Percentiles rank a stretch among this genome's conserved stretches.
phyloP scores from a whole-genome alignment of 148 eudicot genomes.

The Rheum nobile region DNA sequence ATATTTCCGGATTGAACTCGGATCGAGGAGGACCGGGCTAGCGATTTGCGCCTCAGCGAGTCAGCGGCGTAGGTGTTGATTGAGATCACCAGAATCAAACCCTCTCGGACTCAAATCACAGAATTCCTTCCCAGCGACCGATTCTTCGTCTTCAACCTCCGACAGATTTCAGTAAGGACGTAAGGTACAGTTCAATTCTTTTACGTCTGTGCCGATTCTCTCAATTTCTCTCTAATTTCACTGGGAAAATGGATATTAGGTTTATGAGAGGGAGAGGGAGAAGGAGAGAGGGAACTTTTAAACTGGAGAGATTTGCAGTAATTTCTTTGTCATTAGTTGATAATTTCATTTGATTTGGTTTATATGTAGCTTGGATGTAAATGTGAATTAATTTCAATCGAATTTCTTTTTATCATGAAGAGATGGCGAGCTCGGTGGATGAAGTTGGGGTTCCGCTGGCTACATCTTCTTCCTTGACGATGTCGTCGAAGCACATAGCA shows the following conservation, averaged over 20 bases:
- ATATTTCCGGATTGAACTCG: background rate
- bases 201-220: background rate
- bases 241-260: background rate
- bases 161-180: background rate
- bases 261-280: background rate
- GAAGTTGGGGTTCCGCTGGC: constrained; percentile 44
- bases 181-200: background rate
- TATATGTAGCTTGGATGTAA: background rate
- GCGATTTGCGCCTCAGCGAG: background rate
- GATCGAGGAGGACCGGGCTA: background rate
- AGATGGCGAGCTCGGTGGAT: constrained; percentile 33
- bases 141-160: constrained; percentile 3
- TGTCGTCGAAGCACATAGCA: constrained; percentile 49
- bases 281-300: no score
- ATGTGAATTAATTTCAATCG: background rate
- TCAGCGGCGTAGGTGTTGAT: background rate
- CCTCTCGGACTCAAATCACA: constrained; percentile 1
- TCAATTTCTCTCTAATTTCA: background rate
- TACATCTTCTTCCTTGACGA: constrained; percentile 47
- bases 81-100: background rate
- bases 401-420: background rate
- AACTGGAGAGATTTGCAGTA: background rate
- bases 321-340: background rate
- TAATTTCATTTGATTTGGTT: background rate
- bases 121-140: background rate